phyloP scores from a whole-genome alignment of 148 eudicot species.

The Rhododendron simsii region DNA sequence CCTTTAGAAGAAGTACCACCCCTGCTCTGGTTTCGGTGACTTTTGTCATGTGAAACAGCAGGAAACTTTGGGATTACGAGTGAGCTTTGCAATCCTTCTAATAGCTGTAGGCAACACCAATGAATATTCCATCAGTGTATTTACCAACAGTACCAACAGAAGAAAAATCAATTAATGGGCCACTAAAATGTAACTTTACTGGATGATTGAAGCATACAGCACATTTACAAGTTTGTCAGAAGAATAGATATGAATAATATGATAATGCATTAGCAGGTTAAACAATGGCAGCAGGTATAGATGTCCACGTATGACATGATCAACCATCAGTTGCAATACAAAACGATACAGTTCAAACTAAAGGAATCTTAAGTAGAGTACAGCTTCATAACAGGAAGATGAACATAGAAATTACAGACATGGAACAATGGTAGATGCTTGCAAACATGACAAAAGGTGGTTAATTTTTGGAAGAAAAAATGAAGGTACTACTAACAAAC shows the following conservation, averaged over 20 bases:
- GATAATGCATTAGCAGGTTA: too few relatives aligned
- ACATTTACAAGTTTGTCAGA: too few relatives aligned
- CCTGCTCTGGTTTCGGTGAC: constrained; percentile 43
- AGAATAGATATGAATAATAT: too few relatives aligned
- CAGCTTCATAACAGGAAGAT: not conserved
- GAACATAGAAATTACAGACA: not conserved
- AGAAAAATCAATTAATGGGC: not conserved
- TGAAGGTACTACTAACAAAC: not conserved
- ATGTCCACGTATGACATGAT: not conserved
- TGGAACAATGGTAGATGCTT: not conserved
- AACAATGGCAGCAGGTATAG: too few relatives aligned
- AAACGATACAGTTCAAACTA: not conserved
- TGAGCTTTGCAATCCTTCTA: constrained; percentile 89
- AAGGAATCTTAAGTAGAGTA: not conserved
- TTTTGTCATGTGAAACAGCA: constrained; percentile 59
- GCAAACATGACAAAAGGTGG: not conserved
- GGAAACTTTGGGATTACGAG: constrained; percentile 64
- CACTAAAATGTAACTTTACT: not conserved
- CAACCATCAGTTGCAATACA: not conserved
- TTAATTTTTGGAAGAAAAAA: not conserved
- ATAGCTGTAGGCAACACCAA: constrained; percentile 40
- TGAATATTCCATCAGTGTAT: not conserved
- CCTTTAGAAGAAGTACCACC: constrained; percentile 9
- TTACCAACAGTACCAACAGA: not conserved
- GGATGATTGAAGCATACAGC: too few relatives aligned